Conservation (phyloP, 352 stramenopile genomes). For the Pythium periplocum region DNA sequence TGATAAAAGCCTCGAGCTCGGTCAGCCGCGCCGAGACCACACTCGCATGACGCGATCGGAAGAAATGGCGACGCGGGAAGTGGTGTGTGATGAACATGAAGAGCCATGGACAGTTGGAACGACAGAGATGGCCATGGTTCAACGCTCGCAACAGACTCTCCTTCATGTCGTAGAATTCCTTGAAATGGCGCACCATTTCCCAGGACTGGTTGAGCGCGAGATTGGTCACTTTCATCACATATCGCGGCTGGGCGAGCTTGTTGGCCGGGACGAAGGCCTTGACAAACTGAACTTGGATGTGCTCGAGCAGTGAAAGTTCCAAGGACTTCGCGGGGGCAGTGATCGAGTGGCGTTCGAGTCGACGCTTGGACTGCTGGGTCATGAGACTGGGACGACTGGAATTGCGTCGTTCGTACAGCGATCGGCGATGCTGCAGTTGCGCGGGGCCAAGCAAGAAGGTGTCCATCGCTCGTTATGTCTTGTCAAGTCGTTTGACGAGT, state of each 20-base stretch:
- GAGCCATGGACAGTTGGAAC: slow-evolving; percentile 77
- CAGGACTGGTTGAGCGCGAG: slow-evolving; percentile 57
- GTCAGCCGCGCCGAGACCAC: slow-evolving; percentile 56
- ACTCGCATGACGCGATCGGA: slow-evolving; percentile 56
- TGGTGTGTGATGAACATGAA: slow-evolving; percentile 78
- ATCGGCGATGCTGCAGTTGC: slow-evolving; percentile 13
- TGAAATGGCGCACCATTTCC: slow-evolving; percentile 76
- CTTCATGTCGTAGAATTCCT: slow-evolving; percentile 79
- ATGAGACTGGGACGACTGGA: neutral
- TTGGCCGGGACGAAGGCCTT: slow-evolving; percentile 72
- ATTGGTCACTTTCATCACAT: slow-evolving; percentile 79
- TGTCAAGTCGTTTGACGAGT: too few species aligned
- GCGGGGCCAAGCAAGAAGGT: neutral
- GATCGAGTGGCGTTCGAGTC: slow-evolving; percentile 46
- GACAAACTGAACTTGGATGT: slow-evolving; percentile 73
- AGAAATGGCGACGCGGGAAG: slow-evolving; percentile 72
- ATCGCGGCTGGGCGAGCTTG: slow-evolving; percentile 62
- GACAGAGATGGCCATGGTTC: slow-evolving; percentile 75
- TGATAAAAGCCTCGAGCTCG: slow-evolving; percentile 66
- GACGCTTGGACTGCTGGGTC: slow-evolving; percentile 16
- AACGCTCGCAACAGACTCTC: slow-evolving; percentile 47
- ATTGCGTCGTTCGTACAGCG: slow-evolving; percentile 5
- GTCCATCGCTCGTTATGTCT: neutral
- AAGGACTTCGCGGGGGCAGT: slow-evolving; percentile 29
- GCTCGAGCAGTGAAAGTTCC: slow-evolving; percentile 66